Evolutionary conservation across 2,329 filamentous ascomycete species (phyloP), one percentile per base, ranked within the genome.

Genomic region (Penicillium verrucosum): DNA sequence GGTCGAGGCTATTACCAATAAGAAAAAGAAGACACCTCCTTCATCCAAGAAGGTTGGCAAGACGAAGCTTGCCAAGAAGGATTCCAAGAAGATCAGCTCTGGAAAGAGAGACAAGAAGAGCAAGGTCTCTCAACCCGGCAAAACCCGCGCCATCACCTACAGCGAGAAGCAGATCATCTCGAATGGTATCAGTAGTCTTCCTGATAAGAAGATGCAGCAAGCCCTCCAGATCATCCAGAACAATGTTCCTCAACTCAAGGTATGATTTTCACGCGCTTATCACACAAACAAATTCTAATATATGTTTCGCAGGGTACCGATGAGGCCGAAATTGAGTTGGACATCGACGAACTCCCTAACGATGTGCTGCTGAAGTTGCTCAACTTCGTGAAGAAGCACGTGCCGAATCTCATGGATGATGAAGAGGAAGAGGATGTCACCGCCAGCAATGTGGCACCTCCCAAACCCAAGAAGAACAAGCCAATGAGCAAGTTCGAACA

Each of bases 131-230:
- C 79, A 75, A 59, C 69, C 70, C 0, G 81, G 80, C 59, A 86
- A 84, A 66, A 78, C 81, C n/a, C 82, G 82, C 52, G 84, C 89
- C 68, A 85, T 91, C 43, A 87, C 85, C 8, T 84, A 87, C 57
- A 81, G 88, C 4, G 92, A 99, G 76, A 97, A 97, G 79, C 90
- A 94, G 56, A 85, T 92, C 63, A 95, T 99, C 56, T 93, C 91
- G 1, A 87, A 88, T 57, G 89, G 89, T 14, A 94, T 96, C 61
- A 89, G 88, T 66, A 87, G 87, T 60, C 85, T 97, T 56, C 87
- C 92, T 18, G 88, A 89, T 48, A 80, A 81, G n/a, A 86, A 90
- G 63, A 88, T 96, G 68, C 83, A 87, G 48, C 85, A 86, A 64
- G 91, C 93, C 0, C 90, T 97, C 32, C 85, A 89, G 58, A 92